Percentiles rank a stretch among this genome's conserved stretches.
These are phyloP conservation scores for Syncephalis fuscata DNA, from an alignment of 371 early-diverging fungal species.

Conservation along the genomic window DNA sequence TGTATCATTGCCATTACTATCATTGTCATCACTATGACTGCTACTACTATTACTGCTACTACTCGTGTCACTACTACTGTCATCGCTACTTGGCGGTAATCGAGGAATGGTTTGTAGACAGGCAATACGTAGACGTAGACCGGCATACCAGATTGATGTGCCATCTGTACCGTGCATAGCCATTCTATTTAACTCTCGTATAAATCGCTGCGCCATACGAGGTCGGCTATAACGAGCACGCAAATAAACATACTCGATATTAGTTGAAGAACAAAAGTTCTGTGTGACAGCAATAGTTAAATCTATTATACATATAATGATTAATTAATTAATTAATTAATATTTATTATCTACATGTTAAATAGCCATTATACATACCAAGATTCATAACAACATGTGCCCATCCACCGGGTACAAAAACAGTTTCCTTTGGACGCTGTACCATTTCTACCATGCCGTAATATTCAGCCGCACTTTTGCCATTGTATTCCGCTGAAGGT, in stretches of 20 bases:
- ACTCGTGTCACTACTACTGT: neutral
- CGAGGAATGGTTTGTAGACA: neutral
- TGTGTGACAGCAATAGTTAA: conserved; percentile 69
- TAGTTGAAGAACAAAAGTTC: conserved; percentile 57
- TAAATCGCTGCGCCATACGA: conserved; percentile 36
- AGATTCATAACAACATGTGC: conserved; percentile 70
- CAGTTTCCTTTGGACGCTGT: conserved; percentile 63
- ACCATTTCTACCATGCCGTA: conserved; percentile 56
- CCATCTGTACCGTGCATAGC: conserved; percentile 7
- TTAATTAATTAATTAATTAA: neutral
- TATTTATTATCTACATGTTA: neutral
- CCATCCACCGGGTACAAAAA: conserved; percentile 81
- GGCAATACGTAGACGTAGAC: neutral
- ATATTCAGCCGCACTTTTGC: conserved; percentile 25
- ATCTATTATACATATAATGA: conserved; percentile 26
- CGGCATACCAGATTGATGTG: neutral
- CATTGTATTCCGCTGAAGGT: conserved; percentile 10
- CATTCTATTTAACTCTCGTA: conserved; percentile 20
- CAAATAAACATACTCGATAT: conserved; percentile 57
- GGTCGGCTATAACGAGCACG: conserved; percentile 52
- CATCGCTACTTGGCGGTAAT: neutral
- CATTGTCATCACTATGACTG: no score
- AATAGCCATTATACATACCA: conserved; percentile 18
- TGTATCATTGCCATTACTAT: no score
- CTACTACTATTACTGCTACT: neutral